Evolutionary conservation across 2,329 filamentous ascomycete species (phyloP).

Genomic region (Aureobasidium sp.): DNA sequence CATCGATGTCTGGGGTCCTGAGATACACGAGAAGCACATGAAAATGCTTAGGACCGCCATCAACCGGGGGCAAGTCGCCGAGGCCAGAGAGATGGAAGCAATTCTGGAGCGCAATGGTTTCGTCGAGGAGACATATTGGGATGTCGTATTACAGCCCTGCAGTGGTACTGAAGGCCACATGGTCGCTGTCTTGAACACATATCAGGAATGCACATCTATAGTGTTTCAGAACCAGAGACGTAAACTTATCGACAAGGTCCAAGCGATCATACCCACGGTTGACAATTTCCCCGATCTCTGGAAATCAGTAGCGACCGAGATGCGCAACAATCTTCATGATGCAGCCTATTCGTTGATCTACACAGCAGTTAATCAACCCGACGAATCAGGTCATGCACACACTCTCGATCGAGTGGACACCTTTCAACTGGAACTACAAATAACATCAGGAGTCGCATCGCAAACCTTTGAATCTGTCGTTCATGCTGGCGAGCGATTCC

Average conservation of each 20-base stretch:
- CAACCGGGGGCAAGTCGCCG: background rate
- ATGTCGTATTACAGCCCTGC: slow-evolving; percentile 22
- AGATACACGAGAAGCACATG: slow-evolving; percentile 4
- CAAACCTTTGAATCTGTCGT: background rate
- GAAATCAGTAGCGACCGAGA: slow-evolving; percentile 8
- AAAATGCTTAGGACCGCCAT: slow-evolving; percentile 2
- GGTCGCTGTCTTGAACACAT: slow-evolving; percentile 14
- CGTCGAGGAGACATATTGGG: slow-evolving; percentile 24
- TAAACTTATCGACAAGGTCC: slow-evolving; percentile 11
- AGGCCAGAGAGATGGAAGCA: background rate
- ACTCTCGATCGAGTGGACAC: background rate
- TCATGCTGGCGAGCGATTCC: slow-evolving; percentile 12
- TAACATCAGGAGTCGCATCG: slow-evolving; percentile 1
- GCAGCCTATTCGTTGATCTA: slow-evolving; percentile 14
- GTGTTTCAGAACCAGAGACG: slow-evolving; percentile 12
- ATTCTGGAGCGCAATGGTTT: slow-evolving; percentile 17
- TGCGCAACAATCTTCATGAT: slow-evolving; percentile 11
- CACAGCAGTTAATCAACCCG: slow-evolving; percentile 11
- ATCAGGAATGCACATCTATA: slow-evolving; percentile 11
- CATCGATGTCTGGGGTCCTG: slow-evolving; percentile 12
- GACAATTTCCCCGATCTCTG: slow-evolving; percentile 13
- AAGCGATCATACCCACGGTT: slow-evolving; percentile 1
- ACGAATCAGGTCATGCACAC: background rate
- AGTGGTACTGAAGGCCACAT: slow-evolving; percentile 15
- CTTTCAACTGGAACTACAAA: slow-evolving; percentile 16